Evolutionary conservation across 164 flowering plant species (phyloP), one percentile per base, ranked within the genome.

Genomic region (Tinospora cordifolia): DNA sequence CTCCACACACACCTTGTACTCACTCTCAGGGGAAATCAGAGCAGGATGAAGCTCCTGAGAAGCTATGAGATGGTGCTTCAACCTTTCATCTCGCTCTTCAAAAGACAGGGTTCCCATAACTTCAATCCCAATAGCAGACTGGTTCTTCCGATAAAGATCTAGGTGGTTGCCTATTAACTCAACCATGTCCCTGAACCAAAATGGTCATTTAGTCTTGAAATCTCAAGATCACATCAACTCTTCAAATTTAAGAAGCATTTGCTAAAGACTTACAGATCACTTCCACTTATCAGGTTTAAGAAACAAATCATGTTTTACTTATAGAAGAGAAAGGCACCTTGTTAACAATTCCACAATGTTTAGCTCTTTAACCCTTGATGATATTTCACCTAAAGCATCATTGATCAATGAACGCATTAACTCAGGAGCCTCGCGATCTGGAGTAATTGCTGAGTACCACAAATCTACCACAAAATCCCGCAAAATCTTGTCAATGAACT

Each of bases 31-130:
- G 76, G 98, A 91, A 47, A 95, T 62, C 78, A 95, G 75, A 68
- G 97, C 99, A 66, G 99, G 99, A 75, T 95, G 98, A 72, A 95
- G 97, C 84, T 95, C 91, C 84, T 86, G 86, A 26, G 97, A 90
- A 81, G 84, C 81, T 80, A 91, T 78, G 41, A 94, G 92, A 82
- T 92, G 93, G 71, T 87, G 87, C 74, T 87, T 91, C 81, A 95
- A 74, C 75, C 94, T 88, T 73, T 91, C 97, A 83, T 95, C 98
- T 79, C 98, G 87, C 84, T 91, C 92, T 80, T 95, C 97, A 59
- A 85, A 85, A 21, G 99, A 88, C 51, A 95, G 75, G 38, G 86
- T 92, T 66, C 81, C 84, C 97, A 95, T 92, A 60, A 92, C 95
- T 75, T 95, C 96, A 69, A 76, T 82, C 65, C 99, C 99, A 68